Conservation (phyloP, 2,329 filamentous ascomycete genomes). For the Helminthosporium solani region DNA sequence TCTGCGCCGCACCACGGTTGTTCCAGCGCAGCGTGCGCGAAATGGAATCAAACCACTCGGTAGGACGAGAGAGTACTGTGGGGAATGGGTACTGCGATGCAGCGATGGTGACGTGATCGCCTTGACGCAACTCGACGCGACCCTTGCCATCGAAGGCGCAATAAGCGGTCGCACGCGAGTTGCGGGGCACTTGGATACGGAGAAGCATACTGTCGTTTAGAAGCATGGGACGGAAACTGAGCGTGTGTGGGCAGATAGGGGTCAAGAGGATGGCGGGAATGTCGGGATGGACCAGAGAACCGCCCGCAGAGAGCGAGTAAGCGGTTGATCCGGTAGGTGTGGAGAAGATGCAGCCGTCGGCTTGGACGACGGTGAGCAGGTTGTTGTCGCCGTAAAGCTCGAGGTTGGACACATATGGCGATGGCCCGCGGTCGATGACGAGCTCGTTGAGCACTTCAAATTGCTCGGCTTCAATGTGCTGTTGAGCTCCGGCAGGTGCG, state of each 20-base stretch:
- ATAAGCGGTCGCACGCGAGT: slow-evolving; percentile 89
- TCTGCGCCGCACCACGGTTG: slow-evolving; percentile 86
- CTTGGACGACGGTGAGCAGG: slow-evolving; percentile 91
- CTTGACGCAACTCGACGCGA: slow-evolving; percentile 86
- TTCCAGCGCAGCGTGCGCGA: slow-evolving; percentile 94
- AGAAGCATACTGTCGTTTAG: slow-evolving; percentile 92
- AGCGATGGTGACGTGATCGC: slow-evolving; percentile 93
- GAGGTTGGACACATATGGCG: slow-evolving; percentile 93
- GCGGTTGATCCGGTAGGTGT: slow-evolving; percentile 89
- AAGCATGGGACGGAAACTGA: slow-evolving; percentile 97
- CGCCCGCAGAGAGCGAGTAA: slow-evolving; percentile 93
- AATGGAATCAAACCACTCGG: slow-evolving; percentile 97
- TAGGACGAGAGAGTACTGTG: slow-evolving; percentile 83
- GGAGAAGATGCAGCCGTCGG: slow-evolving; percentile 96
- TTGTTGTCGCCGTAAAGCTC: slow-evolving; percentile 96
- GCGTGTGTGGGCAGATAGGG: slow-evolving; percentile 93
- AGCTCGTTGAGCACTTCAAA: slow-evolving; percentile 98
- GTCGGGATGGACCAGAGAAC: slow-evolving; percentile 92
- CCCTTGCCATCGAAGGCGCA: slow-evolving; percentile 98
- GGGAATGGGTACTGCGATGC: slow-evolving; percentile 97
- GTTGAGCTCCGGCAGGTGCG: slow-evolving; percentile 55
- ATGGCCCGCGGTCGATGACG: slow-evolving; percentile 95
- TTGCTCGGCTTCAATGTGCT: slow-evolving; percentile 81
- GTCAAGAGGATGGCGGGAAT: slow-evolving; percentile 96
- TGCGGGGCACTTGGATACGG: slow-evolving; percentile 79